These are phyloP conservation scores for Shiraia sp. DNA, from an alignment of 2,329 filamentous ascomycete genomes.

Conservation along the genomic window DNA sequence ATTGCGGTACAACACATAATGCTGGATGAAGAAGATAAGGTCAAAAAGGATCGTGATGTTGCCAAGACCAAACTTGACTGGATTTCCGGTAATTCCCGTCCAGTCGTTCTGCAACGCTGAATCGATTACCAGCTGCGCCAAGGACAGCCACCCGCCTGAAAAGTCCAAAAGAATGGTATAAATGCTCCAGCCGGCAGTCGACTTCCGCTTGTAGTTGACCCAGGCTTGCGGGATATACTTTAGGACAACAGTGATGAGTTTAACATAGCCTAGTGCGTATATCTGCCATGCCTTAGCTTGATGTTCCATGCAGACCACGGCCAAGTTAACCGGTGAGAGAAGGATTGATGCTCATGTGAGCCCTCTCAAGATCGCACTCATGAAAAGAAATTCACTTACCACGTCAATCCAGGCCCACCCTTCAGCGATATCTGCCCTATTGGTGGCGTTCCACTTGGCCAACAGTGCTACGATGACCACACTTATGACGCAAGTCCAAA, in stretches of 20 bases:
- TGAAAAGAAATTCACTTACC: slow-evolving; percentile 44
- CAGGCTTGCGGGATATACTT: slow-evolving; percentile 79
- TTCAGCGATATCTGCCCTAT: slow-evolving; percentile 51
- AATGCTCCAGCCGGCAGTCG: slow-evolving; percentile 88
- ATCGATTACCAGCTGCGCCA: slow-evolving; percentile 82
- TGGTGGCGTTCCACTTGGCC: slow-evolving; percentile 48
- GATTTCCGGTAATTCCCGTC: slow-evolving; percentile 89
- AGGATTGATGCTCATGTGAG: no score
- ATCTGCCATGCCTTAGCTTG: slow-evolving; percentile 42
- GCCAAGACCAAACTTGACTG: slow-evolving; percentile 83
- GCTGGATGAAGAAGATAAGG: slow-evolving; percentile 81
- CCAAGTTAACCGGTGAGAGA: no score
- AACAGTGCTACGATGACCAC: slow-evolving; percentile 54
- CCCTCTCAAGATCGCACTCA: neutral
- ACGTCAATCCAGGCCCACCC: slow-evolving; percentile 69
- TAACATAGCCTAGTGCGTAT: slow-evolving; percentile 80
- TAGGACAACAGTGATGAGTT: slow-evolving; percentile 82
- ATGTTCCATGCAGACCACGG: no score
- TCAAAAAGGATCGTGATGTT: slow-evolving; percentile 89
- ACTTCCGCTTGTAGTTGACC: slow-evolving; percentile 81
- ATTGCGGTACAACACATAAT: slow-evolving; percentile 75
- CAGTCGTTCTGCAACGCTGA: slow-evolving; percentile 83
- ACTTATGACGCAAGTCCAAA: slow-evolving; percentile 67
- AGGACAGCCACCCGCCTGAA: slow-evolving; percentile 76
- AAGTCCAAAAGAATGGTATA: slow-evolving; percentile 82